These are phyloP conservation scores for Eutrema yunnanense DNA, from an alignment of 345 rosid genomes.

Conservation along the genomic window DNA sequence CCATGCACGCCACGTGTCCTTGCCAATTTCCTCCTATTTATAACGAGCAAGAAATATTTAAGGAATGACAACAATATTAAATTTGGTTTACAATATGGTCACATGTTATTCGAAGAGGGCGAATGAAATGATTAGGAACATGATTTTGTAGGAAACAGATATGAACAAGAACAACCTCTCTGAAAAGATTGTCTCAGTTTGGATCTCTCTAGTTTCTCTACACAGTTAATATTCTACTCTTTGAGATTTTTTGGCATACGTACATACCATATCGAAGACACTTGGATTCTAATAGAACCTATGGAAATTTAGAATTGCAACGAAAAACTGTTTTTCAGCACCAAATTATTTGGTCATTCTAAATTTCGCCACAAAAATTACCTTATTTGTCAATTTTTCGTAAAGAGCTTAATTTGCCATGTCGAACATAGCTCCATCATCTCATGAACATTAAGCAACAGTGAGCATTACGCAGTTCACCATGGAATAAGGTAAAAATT, in stretches of 20 bases:
- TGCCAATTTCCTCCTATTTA: conserved; percentile 6
- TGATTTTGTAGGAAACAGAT: background rate
- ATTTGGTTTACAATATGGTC: background rate
- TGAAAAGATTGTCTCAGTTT: background rate
- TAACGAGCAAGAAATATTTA: conserved; percentile 3
- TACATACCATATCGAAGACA: background rate
- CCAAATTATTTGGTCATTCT: background rate
- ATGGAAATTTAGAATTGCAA: background rate
- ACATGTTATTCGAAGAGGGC: background rate
- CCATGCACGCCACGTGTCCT: conserved; percentile 1
- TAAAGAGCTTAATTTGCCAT: background rate
- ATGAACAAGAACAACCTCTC: background rate
- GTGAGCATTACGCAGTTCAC: background rate
- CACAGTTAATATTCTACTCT: background rate
- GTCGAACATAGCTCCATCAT: background rate
- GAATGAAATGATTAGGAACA: background rate
- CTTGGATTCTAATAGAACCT: too few species aligned
- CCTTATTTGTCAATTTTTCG: too few species aligned
- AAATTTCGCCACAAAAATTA: background rate
- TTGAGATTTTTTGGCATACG: background rate
- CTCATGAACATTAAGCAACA: background rate
- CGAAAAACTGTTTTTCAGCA: background rate
- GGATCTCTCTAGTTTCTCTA: background rate
- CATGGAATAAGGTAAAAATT: background rate
- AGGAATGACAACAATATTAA: background rate